A percentile compares a stretch with the other conserved stretches of the same genome.
Conservation (phyloP, 352 stramenopile genomes). For the Globisporangium viniferum region DNA sequence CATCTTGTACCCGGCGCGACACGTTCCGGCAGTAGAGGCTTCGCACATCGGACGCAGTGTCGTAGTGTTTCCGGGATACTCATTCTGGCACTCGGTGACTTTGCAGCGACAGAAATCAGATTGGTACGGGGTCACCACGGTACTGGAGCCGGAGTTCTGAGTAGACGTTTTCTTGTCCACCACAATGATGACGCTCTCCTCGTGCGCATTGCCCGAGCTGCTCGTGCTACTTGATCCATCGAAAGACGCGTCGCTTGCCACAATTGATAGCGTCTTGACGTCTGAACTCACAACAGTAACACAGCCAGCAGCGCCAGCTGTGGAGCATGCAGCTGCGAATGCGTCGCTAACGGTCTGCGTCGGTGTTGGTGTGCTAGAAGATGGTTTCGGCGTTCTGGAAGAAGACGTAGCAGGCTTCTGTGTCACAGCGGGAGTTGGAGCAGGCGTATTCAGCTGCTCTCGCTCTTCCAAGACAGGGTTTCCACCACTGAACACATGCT, state of each 20-base stretch:
- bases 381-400: background rate
- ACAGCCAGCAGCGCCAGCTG: constrained; percentile 6
- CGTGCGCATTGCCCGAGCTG: constrained; percentile 9
- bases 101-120: constrained; percentile 73
- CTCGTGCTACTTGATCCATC: constrained; percentile 4
- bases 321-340: constrained; percentile 2
- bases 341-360: background rate
- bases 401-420: background rate
- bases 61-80: constrained; percentile 44
- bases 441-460: background rate
- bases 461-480: constrained; percentile 1
- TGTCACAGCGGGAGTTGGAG: background rate
- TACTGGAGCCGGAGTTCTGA: background rate
- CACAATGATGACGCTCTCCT: constrained; percentile 13
- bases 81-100: constrained; percentile 63
- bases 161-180: constrained; percentile 9
- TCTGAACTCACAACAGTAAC: constrained; percentile 13
- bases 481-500: background rate
- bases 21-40: constrained; percentile 41
- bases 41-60: constrained; percentile 36
- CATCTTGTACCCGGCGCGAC: constrained; percentile 53
- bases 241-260: background rate
- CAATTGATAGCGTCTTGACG: constrained; percentile 9
- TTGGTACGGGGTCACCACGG: constrained; percentile 33
- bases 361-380: background rate